phyloP scores from a whole-genome alignment of 441 rosid genomes.

The Erodium texanum region DNA sequence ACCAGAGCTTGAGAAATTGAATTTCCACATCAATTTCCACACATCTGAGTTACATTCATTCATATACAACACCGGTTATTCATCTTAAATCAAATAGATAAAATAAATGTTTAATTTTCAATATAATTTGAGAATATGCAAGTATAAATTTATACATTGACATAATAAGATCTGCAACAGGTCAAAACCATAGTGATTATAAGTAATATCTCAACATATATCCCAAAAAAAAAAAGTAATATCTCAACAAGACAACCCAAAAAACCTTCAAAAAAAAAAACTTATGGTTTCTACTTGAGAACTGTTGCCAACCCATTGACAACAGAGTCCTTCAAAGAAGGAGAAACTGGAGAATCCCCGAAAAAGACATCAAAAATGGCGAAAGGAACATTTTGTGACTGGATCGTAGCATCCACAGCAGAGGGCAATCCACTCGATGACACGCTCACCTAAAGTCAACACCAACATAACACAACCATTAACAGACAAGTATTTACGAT shows the following conservation, averaged over 20 bases:
- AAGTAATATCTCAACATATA: too few relatives aligned
- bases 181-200: too few relatives aligned
- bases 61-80: too few relatives aligned
- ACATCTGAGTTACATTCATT: too few relatives aligned
- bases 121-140: too few relatives aligned
- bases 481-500: not conserved
- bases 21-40: too few relatives aligned
- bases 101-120: too few relatives aligned
- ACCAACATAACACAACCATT: conserved; percentile 11
- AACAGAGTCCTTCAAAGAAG: conserved; percentile 58
- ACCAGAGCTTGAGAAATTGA: too few relatives aligned
- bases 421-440: conserved; percentile 51
- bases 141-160: too few relatives aligned
- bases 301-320: conserved; percentile 40
- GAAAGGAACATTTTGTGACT: conserved; percentile 45
- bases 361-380: conserved; percentile 69
- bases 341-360: conserved; percentile 68
- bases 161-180: conserved; percentile 10
- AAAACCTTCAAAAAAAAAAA: conserved; percentile 12
- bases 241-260: not conserved
- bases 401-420: conserved; percentile 42
- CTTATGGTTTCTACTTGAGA: conserved; percentile 28
- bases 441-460: conserved; percentile 45
- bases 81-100: too few relatives aligned
- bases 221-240: too few relatives aligned